These are phyloP conservation scores for Cornus controversa DNA, from an alignment of 148 eudicot genomes.

Conservation along the genomic window DNA sequence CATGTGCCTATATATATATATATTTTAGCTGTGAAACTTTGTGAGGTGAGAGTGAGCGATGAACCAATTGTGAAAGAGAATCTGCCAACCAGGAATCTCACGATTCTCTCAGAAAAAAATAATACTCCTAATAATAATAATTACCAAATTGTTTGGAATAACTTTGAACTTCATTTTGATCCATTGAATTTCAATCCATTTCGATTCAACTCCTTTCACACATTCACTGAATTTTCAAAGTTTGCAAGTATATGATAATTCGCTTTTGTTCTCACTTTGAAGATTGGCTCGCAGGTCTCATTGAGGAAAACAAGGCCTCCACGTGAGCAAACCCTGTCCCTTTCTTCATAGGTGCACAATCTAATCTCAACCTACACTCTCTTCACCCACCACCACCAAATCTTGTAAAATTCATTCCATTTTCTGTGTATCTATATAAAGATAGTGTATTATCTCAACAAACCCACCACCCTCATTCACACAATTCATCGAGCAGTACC, in stretches of 20 bases:
- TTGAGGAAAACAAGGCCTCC: too few relatives aligned
- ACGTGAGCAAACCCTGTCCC: slow-evolving; percentile 32
- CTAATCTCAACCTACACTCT: slow-evolving; percentile 14
- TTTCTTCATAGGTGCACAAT: slow-evolving; percentile 30
- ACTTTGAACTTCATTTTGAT: slow-evolving; percentile 29
- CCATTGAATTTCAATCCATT: slow-evolving; percentile 70
- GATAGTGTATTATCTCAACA: slow-evolving; percentile 15
- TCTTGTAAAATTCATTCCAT: slow-evolving; percentile 17
- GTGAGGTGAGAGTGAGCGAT: slow-evolving; percentile 61
- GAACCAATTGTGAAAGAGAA: slow-evolving; percentile 70
- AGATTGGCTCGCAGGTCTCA: too few relatives aligned
- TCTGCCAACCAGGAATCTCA: slow-evolving; percentile 39
- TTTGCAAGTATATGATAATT: too few relatives aligned
- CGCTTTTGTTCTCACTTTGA: too few relatives aligned
- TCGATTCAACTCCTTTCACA: slow-evolving; percentile 39
- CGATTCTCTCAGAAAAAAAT: background rate
- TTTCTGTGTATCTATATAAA: background rate
- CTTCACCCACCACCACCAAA: slow-evolving; percentile 40
- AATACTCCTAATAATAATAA: too few relatives aligned
- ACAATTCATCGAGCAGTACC: too few relatives aligned
- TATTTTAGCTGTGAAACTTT: background rate
- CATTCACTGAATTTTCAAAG: background rate
- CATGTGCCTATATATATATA: too few relatives aligned
- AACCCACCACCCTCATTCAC: slow-evolving; percentile 26
- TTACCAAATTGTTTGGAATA: too few relatives aligned